A percentile compares a stretch with the other conserved stretches of the same genome.
Evolutionary conservation across 768 basidiomycete genomes (phyloP).

Genomic region (Pleurotus pulmonarius): DNA sequence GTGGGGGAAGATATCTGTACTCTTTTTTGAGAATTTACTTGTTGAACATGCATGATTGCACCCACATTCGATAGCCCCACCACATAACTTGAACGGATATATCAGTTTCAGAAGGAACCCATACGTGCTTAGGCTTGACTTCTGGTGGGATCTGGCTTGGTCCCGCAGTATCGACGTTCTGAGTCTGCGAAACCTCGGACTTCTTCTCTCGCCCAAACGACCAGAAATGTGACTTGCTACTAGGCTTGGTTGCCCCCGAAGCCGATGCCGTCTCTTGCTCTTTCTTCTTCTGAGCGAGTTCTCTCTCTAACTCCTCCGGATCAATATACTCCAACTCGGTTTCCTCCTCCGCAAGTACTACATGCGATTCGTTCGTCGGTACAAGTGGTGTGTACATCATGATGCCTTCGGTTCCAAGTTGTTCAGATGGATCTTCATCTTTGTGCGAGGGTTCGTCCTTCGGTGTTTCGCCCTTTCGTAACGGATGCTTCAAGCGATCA

Average conservation of each 20-base stretch:
- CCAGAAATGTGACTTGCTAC: conserved; percentile 7
- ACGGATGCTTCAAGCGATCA: conserved; percentile 36
- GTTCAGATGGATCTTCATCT: conserved; percentile 27
- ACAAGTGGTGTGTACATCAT: conserved; percentile 78
- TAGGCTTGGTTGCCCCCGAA: conserved; percentile 10
- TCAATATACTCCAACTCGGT: conserved; percentile 18
- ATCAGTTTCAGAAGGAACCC: conserved; percentile 74
- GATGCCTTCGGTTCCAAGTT: conserved; percentile 46
- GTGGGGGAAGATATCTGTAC: conserved; percentile 70
- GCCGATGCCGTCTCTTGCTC: conserved; percentile 6
- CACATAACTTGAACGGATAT: conserved; percentile 73
- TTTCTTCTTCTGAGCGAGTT: conserved; percentile 26
- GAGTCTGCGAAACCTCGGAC: neutral
- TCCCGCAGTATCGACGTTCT: neutral
- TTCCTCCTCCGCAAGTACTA: conserved; percentile 68
- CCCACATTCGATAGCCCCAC: conserved; percentile 73
- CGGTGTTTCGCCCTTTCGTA: conserved; percentile 6
- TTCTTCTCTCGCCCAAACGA: conserved; percentile 10
- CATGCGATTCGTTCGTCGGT: conserved; percentile 56
- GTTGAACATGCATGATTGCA: neutral
- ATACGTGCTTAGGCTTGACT: conserved; percentile 28
- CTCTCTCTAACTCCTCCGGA: conserved; percentile 19
- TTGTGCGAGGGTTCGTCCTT: neutral
- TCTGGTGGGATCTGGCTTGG: conserved; percentile 11
- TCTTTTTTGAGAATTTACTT: neutral